A percentile compares a stretch with the other conserved stretches of the same genome.
Evolutionary conservation across 441 rosid genomes (phyloP).

Genomic region (Hypseocharis bilobata): DNA sequence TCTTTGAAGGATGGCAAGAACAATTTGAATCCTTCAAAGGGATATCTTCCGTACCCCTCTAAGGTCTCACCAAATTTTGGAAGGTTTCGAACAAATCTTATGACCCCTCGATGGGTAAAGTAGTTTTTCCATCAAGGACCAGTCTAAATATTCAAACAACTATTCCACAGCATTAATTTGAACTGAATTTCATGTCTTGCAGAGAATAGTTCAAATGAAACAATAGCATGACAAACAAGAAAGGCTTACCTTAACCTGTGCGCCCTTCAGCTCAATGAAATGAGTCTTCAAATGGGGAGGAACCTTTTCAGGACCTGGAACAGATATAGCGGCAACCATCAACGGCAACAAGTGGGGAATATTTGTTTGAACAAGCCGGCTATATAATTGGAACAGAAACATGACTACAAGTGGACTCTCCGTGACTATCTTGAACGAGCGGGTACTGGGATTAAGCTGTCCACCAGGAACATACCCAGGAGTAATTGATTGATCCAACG

Average conservation of each 20-base stretch:
- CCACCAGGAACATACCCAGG: slow-evolving; percentile 46
- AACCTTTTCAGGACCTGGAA: slow-evolving; percentile 87
- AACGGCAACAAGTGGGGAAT: slow-evolving; percentile 83
- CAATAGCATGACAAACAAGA: background rate
- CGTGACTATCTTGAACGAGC: slow-evolving; percentile 88
- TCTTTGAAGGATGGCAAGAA: too few relatives aligned
- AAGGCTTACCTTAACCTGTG: slow-evolving; percentile 86
- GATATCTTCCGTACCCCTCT: too few relatives aligned
- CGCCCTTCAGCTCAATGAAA: slow-evolving; percentile 87
- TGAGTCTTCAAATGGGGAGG: slow-evolving; percentile 66
- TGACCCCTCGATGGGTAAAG: background rate
- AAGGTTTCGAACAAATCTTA: background rate
- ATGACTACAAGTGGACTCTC: slow-evolving; percentile 98
- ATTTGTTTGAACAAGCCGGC: slow-evolving; percentile 86
- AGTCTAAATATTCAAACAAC: too few relatives aligned
- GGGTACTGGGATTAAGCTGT: slow-evolving; percentile 78
- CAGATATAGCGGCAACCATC: slow-evolving; percentile 96
- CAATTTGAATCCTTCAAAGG: too few relatives aligned
- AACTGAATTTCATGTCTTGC: slow-evolving; percentile 3
- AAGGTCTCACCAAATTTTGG: too few relatives aligned
- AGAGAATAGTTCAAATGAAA: background rate
- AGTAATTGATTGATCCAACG: slow-evolving; percentile 63
- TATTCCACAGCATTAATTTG: slow-evolving; percentile 2
- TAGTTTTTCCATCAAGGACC: background rate
- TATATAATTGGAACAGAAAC: slow-evolving; percentile 87